Evolutionary conservation across 352 stramenopile species (phyloP), one percentile per base, ranked within the genome.

Genomic region (Pythium brachiatum): DNA sequence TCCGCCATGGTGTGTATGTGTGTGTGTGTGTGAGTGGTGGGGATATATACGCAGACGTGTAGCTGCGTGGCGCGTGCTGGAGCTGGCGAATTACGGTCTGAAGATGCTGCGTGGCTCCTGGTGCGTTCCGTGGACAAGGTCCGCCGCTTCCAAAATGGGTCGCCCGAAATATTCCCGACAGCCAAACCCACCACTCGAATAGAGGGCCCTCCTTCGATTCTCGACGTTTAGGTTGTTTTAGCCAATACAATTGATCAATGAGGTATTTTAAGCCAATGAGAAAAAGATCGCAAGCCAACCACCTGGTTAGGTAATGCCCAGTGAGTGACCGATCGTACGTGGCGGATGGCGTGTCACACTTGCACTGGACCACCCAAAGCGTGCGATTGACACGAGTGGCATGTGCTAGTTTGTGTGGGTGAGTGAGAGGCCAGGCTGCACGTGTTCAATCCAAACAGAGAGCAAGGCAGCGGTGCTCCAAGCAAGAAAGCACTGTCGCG

Each of bases 271-370:
- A 32, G 31, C 51, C 59, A 65, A 60, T 65, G 7, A 48, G 2
- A 46, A 36, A n/a, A 46, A 25, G 57, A 51, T 51, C 41, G 41
- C 41, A 21, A 25, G 29, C 15, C 25, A 23, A 36, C 25, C 56
- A 25, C 20, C n/a, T 20, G 20, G 59, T 65, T 65, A 65, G 50
- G 38, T 65, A 65, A 65, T 55, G 59, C 41, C n/a, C 41, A 59
- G 48, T 54, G 51, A 53, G 59, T 65, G 59, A 55, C 50, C 59
- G 27, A 65, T 65, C 50, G 59, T 59, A 13, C 27, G 29, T 53
- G 53, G 48, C 48, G 43, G 48, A 50, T 65, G 58, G 59, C 51
- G 44, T 57, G 38, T 65, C 50, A 52, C 50, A 60, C 39, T 54
- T 20, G 21, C 9, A 18, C n/a, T 25, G 16, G 11, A 39, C 29